Evolutionary conservation across 495 filamentous ascomycete species (phyloP).

Genomic region (Penicillium dipodomyicola): DNA sequence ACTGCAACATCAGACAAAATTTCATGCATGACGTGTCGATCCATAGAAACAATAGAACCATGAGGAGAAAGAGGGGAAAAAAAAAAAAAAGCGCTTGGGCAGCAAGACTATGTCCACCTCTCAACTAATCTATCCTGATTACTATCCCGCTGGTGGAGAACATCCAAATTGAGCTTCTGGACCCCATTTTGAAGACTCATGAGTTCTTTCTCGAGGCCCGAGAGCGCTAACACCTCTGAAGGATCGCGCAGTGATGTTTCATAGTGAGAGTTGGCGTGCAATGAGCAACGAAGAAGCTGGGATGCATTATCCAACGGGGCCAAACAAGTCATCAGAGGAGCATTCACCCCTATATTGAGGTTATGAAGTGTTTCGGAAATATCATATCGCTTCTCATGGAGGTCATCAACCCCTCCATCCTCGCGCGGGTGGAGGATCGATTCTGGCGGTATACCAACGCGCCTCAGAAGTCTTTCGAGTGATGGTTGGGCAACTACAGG

Average conservation of each 20-base stretch:
- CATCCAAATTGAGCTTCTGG: constrained; percentile 34
- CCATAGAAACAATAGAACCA: background rate
- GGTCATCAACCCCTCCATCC: constrained; percentile 18
- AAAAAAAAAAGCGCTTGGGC: background rate
- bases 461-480: constrained; percentile 39
- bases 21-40: background rate
- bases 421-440: constrained; percentile 30
- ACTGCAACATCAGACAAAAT: background rate
- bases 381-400: constrained; percentile 33
- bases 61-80: background rate
- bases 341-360: constrained; percentile 32
- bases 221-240: constrained; percentile 27
- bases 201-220: constrained; percentile 32
- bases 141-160: constrained; percentile 38
- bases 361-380: constrained; percentile 28
- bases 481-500: constrained; percentile 26
- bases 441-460: constrained; percentile 36
- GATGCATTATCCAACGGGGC: constrained; percentile 33
- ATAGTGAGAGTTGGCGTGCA: constrained; percentile 35
- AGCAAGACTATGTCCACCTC: constrained; percentile 28
- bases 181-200: constrained; percentile 34
- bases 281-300: constrained; percentile 32
- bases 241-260: constrained; percentile 30
- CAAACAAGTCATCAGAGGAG: constrained; percentile 32
- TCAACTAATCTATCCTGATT: constrained; percentile 33